Base-by-base conservation (phyloP, 148 eudicot species). In the Simmondsia chinensis region DNA sequence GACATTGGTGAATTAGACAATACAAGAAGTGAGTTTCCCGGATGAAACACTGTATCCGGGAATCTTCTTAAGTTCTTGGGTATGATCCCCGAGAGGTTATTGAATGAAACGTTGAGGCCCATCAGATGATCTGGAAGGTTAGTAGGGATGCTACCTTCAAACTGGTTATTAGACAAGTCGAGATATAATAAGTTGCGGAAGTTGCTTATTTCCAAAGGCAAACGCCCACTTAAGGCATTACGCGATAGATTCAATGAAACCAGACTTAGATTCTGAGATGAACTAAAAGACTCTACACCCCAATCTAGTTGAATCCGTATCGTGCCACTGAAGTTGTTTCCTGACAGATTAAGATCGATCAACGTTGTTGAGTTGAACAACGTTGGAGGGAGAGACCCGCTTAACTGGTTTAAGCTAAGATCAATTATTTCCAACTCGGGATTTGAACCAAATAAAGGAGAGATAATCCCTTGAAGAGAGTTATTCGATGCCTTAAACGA, bases 71-170 rank as follows among this genome's bases (percentile, higher is more conserved):
- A 63, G 33, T 63, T 77, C 48, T 69, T 59, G 1, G 93, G 93
- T 21, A 82, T 68, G 39, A 59, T 30, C 38, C 93, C 93, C 16
- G 93, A 77, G 19, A 82, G 59, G 36, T 77, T 75, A 56, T 82
- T 82, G 43, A 63, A 54, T 22, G 82, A 72, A 36, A 75, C 82
- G 44, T 77, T 74, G 19, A 82, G 58, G 28, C 36, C 65, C 32
- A 27, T 46, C 20, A 82, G 52, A 45, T 56, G 48, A 20, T 47
- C 70, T 4, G 84, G 70, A 48, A 82, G 74, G 39, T 72, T 68
- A 43, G 49, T 29, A 0, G 93, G 85, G 43, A 82, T 63, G 45
- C 55, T 63, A 31, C 93, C 93, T 28, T 63, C 53, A 33, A 82
- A 63, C 39, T 63, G 57, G 59, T 82, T 82, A 33, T 53, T 33